Evolutionary conservation across 805 yeast genomes (phyloP).

Genomic region (Pichia ethanolica): DNA sequence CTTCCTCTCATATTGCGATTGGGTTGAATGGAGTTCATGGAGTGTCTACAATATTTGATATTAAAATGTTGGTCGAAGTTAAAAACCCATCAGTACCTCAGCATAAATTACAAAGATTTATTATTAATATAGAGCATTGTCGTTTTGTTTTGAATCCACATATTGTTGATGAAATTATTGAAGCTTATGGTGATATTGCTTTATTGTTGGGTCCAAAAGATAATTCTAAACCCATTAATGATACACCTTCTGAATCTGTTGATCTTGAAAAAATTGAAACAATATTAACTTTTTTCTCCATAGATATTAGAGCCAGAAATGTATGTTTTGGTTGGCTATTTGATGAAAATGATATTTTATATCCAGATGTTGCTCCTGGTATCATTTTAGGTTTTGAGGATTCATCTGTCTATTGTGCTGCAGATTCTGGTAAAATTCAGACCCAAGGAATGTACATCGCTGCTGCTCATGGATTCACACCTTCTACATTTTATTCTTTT

Average conservation of each 20-base stretch:
- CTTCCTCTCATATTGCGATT: constrained; percentile 34
- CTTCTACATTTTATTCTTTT: constrained; percentile 38
- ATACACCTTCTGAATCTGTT: background rate
- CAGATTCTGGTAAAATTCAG: constrained; percentile 57
- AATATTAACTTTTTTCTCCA: constrained; percentile 35
- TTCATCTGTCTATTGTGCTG: constrained; percentile 58
- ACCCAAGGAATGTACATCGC: constrained; percentile 64
- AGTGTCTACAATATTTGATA: constrained; percentile 36
- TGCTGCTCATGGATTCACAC: constrained; percentile 54
- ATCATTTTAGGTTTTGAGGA: constrained; percentile 72
- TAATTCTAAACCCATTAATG: background rate
- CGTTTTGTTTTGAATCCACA: constrained; percentile 52
- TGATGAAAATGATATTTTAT: constrained; percentile 24
- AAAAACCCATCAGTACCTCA: constrained; percentile 30
- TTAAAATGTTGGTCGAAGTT: constrained; percentile 38
- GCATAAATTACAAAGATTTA: constrained; percentile 36
- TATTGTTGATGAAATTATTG: constrained; percentile 20
- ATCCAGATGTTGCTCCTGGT: constrained; percentile 41
- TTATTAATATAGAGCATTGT: constrained; percentile 51
- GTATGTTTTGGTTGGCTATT: constrained; percentile 77
- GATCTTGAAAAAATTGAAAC: constrained; percentile 14
- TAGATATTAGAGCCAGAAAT: constrained; percentile 54
- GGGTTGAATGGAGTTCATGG: constrained; percentile 30
- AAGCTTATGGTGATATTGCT: constrained; percentile 11
- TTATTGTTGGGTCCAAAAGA: background rate